Conservation (phyloP, 345 rosid genomes). For the Citropsis articulata region DNA sequence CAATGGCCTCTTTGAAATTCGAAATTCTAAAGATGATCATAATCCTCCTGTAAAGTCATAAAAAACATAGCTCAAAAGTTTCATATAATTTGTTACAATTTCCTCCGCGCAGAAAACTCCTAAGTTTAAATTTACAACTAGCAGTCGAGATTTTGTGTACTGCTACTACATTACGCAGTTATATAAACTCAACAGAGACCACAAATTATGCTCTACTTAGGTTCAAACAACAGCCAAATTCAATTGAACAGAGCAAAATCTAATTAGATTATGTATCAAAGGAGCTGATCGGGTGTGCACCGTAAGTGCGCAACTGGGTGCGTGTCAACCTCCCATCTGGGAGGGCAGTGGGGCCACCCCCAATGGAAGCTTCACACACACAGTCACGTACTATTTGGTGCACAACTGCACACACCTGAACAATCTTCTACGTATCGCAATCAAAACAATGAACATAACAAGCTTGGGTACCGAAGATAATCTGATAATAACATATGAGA, state of each 20-base stretch:
- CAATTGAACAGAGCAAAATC: neutral
- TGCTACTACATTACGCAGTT: neutral
- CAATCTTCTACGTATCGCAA: neutral
- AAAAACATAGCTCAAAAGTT: neutral
- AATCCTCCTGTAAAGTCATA: neutral
- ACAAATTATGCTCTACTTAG: neutral
- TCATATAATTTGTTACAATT: neutral
- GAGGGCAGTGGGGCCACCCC: too few species aligned
- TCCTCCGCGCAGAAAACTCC: neutral
- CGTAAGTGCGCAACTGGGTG: too few species aligned
- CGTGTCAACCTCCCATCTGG: too few species aligned
- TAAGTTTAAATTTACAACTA: too few species aligned
- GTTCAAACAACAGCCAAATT: neutral
- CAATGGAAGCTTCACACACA: too few species aligned
- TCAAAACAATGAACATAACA: conserved; percentile 2
- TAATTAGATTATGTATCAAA: neutral
- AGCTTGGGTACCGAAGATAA: conserved; percentile 2
- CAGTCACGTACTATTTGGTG: too few species aligned
- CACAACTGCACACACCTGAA: too few species aligned
- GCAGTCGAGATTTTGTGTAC: too few species aligned
- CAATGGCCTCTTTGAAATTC: neutral
- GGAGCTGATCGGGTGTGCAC: too few species aligned
- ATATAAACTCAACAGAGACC: neutral
- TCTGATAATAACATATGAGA: conserved; percentile 9
- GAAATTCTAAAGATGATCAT: neutral